Base-by-base conservation (phyloP, 225 moss, liverwort and hornwort species). In the Straminergon stramineum region DNA sequence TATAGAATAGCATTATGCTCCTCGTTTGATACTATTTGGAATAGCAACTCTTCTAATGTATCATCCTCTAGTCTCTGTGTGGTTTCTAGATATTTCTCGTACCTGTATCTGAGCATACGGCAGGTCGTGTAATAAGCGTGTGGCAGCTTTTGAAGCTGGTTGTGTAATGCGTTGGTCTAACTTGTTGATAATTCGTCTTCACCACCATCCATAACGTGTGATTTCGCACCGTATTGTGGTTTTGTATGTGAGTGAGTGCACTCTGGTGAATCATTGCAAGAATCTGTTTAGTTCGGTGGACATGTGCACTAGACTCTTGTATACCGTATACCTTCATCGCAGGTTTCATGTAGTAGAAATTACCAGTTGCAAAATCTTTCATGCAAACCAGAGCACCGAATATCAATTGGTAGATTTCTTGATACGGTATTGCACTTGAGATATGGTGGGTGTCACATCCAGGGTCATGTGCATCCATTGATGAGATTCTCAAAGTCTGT, bases 51-150 rank as follows among this genome's bases (percentile, higher is more conserved):
- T 66, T 92, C 27, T 69, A 71, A 39, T 88, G 82, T 56, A 83
- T 61, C 82, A 74, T 73, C 56, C 41, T 88, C 77, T 84, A 87
- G 81, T 75, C 80, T 91, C 52, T 85, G 31, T 43, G 68, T 82
- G 85, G 88, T 86, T 86, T 86, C 71, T 83, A 90, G 83, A 85
- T 81, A 73, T 45, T 89, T 84, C 85, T 83, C 58, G 66, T 86
- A 88, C 83, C 71, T 90, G 86, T 39, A 86, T 64, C 80, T 83
- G 60, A 88, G 79, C 83, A 73, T 41, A 62, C 12, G n/a, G 24
- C 65, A 83, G 48, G 83, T 83, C 65, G 34, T 51, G 48, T 65
- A 83, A 83, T 48, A 83, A 63, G 35, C 23, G 34, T 48, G 64
- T 23, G 48, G 62, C 74, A 86, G 86, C 83, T 88, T 77, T 83